Conservation (phyloP, 1,139 yeast genomes). For the Geotrichum fermentans region DNA sequence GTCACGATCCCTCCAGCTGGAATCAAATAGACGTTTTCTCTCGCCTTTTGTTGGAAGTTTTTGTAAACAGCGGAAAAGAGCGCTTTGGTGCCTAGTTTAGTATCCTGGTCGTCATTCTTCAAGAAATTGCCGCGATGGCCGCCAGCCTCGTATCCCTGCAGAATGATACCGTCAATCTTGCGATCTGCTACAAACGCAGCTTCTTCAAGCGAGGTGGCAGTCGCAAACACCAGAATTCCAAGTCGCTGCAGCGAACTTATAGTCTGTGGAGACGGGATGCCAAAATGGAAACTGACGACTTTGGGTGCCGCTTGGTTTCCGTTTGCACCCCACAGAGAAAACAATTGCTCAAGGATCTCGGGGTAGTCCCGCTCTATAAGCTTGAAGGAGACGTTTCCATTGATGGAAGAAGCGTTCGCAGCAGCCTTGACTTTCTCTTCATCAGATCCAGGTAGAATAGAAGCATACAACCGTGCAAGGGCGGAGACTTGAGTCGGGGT, state of each 20-base stretch:
- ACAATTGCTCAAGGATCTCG: too few relatives aligned
- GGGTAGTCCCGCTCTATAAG: background rate
- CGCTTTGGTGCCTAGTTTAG: background rate
- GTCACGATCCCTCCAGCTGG: background rate
- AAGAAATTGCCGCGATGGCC: background rate
- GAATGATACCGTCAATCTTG: background rate
- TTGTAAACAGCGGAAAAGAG: background rate
- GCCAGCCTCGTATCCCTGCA: background rate
- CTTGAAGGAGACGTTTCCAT: background rate
- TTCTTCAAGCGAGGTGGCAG: background rate
- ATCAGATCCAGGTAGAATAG: background rate
- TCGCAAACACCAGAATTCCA: background rate
- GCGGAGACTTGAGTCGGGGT: background rate
- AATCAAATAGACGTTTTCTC: background rate
- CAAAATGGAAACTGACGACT: constrained; percentile 8
- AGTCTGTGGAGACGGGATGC: constrained; percentile 1
- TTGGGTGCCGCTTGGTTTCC: too few relatives aligned
- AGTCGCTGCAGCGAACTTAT: background rate
- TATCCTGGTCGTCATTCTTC: background rate
- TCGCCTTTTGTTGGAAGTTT: too few relatives aligned
- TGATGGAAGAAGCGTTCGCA: background rate
- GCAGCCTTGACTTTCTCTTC: background rate
- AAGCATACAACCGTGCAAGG: background rate
- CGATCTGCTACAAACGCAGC: background rate
- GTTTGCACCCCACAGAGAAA: too few relatives aligned